Evolutionary conservation across 164 flowering plant species (phyloP), one percentile per base, ranked within the genome.

Genomic region (Magnolia officinalis): DNA sequence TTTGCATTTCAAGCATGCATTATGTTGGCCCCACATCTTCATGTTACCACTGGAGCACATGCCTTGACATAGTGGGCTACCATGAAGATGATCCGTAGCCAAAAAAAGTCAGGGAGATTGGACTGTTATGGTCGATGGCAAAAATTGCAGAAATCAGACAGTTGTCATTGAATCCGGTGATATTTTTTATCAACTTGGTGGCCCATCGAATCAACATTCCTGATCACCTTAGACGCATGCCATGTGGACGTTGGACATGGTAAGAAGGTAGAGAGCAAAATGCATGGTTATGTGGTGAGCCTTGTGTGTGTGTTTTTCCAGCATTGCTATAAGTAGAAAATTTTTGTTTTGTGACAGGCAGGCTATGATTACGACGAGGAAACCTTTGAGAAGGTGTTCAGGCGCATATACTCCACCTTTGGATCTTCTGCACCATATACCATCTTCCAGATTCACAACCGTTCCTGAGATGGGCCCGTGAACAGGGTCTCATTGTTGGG

Each of bases 361-460:
- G 99, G 99, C 71, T 96, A 96, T 83, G 94, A 93, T 52, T 96
- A 91, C 71, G 97, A 96, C 79, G 98, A 94, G 18, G 97, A 93
- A 81, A 93, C 98, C 59, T 94, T 94, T 84, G 99, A 96, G 84
- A 94, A 92, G 81, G 85, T 96, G 20, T 96, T 96, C 79, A 90
- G 85, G 78, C 97, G 99, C 76, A 94, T 94, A 77, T 96, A 94
- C 85, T 85, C 97, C 19, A 76, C 87, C 16, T 96, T 96, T 84
- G 99, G 99, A 81, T 96, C 98, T 50, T 81, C 98, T 78, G 98
- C 98, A 29, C 99, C 99, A 58, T 96, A 94, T 76, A 81, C 80
- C 3, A 51, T 94, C 71, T 96, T 78, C 89, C 92, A 23, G 99
- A 96, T 82, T 92, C 99, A 20, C 87, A 88, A 73, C 97, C 97